Base-by-base conservation (phyloP, 1,139 yeast genomes). In the Groenewaldozyma sp. region DNA sequence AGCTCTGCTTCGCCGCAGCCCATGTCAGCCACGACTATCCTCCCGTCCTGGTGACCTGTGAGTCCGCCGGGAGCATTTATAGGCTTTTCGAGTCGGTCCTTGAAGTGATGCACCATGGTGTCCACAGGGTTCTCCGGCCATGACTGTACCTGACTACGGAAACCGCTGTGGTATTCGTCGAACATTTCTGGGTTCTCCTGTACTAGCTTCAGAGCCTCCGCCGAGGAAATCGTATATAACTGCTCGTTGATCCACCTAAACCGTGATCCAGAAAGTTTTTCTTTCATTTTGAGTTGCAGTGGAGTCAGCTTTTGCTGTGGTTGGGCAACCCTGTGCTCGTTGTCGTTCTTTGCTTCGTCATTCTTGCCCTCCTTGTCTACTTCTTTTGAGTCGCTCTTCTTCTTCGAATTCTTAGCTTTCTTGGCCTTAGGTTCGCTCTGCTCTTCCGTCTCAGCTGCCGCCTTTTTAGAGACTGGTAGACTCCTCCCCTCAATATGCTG, bases 61-160 rank as follows among this genome's bases (percentile, higher is more conserved):
- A 88, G 68, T 2, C 96, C 97, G 48, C 97, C 97, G 1, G 97
- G 96, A 0, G 96, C 95, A 60, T 82, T 84, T 4, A 87, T 77
- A 21, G 79, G 79, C 58, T 76, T 80, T 24, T 68, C 61, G 0
- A 78, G 65, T 45, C 94, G 71, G 22, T 64, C 62, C 48, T 74
- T 74, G 40, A 91, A 69, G 53, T 82, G 87, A 9, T 74, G 67
- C 1, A 86, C 91, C 63, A 87, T 83, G 1, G 82, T 81, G 59
- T 87, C 81, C 13, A 93, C 95, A 0, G 99, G 99, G 56, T 91
- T 91, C 60, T 88, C 95, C 1, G 99, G 98, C 99, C 99, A 91
- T 26, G 87, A 71, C 56, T 82, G 86, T 17, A 91, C 97, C 60
- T 91, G 99, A 4, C 87, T 80, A 52, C 94, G 71, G 69, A 93